Evolutionary conservation across 2,329 filamentous ascomycete genomes (phyloP), one percentile per base, ranked within the genome.

Genomic region (Fusarium floridanum): DNA sequence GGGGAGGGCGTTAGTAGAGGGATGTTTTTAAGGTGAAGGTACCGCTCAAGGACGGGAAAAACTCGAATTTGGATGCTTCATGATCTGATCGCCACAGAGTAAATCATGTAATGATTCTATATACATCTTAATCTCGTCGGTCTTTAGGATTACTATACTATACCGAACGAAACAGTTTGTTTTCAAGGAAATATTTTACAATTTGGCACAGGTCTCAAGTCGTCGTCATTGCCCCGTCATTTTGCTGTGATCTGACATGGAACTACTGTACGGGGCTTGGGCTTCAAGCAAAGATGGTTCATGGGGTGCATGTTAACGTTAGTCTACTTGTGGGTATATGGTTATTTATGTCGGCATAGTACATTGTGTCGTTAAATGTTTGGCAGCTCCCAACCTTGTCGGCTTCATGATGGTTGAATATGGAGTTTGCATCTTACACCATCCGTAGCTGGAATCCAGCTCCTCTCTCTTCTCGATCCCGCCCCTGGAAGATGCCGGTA

Each of bases 391-490:
- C n/a, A 24, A 17, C 14, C 22, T n/a, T 5, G 6, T 32, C 27
- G 10, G 1, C n/a, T 20, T 32, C 27, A 32, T 55, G 10, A 55
- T 32, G 43, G 16, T 14, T 48, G 14, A 16, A 27, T 10, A 17
- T 27, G 22, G 22, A 48, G 43, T 48, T 48, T 27, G 9, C 34
- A n/a, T 27, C 20, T n/a, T 10, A 86, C 12, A 84, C 87, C 85
- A 95, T 89, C 45, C 92, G 89, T 72, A 95, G 82, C 14, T 87
- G 88, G 83, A 91, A 93, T 10, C 91, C 90, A 37, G 90, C 92
- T 5, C 92, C 91, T 61, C 86, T 86, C 80, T 92, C 91, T 79
- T 92, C 91, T 73, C 86, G 88, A 63, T 92, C 88, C 37, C 91
- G 87, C 3, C 90, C 89, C 12, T 90, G 89, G 81, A 95, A 94